Evolutionary conservation across 805 yeast species (phyloP), one percentile per base, ranked within the genome.

Genomic region (Ogataea corticis): DNA sequence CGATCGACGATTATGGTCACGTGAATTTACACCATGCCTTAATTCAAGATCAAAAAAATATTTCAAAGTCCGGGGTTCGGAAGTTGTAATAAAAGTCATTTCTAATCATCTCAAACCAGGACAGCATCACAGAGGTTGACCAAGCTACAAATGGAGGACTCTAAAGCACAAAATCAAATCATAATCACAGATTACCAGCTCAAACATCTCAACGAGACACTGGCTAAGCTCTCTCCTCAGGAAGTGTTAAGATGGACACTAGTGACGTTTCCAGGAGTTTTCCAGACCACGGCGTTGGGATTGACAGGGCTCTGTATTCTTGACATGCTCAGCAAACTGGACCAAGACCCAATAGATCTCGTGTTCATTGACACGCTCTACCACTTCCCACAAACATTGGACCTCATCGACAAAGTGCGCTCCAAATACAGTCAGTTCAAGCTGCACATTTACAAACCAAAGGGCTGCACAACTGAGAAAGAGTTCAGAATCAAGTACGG

Each of bases 201-300:
- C 16, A 75, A 71, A 17, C 86, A 83, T 59, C 72, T 87, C 65
- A 91, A 90, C 67, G 57, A 67, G n/a, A 70, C 75, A 9, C 72
- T 91, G 16, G 68, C 75, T n/a, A 60, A 68, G 7, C 63, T 79
- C 14, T 59, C 79, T 1, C 89, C 97, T 0, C 79, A 80, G 52
- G 87, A 88, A 47, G 81, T 92, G 46, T 67, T 92, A 21, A 70
- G 74, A 57, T 92, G 98, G 97, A 80, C 96, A 0, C 67, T 85
- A 13, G 64, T 78, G n/a, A 88, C 96, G 0, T 83, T 91, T 58
- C 96, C 96, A 2, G 73, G 81, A 33, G 70, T 92, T 31, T 91
- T 64, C 59, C 98, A 92, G 67, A 90, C 96, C 2, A 89, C 98
- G 0, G 98, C 98, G 1, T 90, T 92, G 67, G 98, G 98, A 0